Conservation (phyloP, 306 rosid genomes). For the Albizia julibrissin region DNA sequence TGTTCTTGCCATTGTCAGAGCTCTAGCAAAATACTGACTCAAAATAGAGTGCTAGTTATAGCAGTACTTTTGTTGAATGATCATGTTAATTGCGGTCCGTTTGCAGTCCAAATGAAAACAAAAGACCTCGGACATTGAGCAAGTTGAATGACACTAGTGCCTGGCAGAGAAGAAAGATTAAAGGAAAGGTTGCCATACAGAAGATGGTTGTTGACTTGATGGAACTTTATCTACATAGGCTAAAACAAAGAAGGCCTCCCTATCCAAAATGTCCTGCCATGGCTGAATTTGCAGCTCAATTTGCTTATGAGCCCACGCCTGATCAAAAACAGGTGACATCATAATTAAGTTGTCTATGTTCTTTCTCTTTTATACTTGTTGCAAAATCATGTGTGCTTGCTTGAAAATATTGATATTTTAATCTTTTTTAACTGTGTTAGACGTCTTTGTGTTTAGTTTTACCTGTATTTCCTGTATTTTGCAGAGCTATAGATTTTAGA, state of each 20-base stretch:
- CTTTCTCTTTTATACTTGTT: not conserved
- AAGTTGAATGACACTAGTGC: constrained; percentile 70
- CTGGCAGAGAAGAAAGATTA: constrained; percentile 83
- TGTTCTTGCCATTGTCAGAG: not conserved
- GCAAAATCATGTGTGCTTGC: not conserved
- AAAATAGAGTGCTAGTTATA: not conserved
- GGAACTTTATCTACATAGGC: constrained; percentile 90
- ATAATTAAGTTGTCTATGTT: constrained; percentile 5
- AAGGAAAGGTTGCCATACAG: constrained; percentile 93
- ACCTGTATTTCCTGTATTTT: not conserved
- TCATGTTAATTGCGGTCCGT: constrained; percentile 22
- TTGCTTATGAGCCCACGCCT: constrained; percentile 79
- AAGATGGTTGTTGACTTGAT: constrained; percentile 97
- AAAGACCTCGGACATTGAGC: constrained; percentile 80
- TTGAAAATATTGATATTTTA: not conserved
- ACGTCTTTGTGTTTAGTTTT: not conserved
- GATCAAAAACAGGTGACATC: constrained; percentile 76
- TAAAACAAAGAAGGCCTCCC: constrained; percentile 83
- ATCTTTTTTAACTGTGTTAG: not conserved
- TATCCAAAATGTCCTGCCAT: constrained; percentile 56
- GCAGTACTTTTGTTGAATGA: constrained; percentile 25
- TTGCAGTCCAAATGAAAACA: constrained; percentile 83
- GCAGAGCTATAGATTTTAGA: not conserved
- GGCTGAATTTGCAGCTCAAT: constrained; percentile 64
- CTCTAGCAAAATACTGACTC: not conserved